phyloP scores from a whole-genome alignment of 2,329 filamentous ascomycete genomes.

The Bipolaris oryzae region DNA sequence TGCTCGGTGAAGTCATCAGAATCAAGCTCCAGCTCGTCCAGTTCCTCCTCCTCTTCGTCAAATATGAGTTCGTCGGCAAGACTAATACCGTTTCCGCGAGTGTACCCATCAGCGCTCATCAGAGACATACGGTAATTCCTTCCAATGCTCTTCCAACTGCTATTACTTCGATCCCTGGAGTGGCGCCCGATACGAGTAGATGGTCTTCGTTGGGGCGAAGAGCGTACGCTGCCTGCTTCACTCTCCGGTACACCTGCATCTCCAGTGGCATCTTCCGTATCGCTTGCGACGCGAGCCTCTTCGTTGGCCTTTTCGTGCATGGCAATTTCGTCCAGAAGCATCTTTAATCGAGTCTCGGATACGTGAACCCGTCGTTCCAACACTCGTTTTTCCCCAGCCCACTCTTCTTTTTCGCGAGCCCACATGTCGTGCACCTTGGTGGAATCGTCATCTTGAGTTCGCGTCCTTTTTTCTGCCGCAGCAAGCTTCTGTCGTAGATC shows the following conservation, averaged over 20 bases:
- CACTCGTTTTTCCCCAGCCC: slow-evolving; percentile 82
- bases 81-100: slow-evolving; percentile 71
- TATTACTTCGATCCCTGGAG: slow-evolving; percentile 63
- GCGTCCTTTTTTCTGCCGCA: slow-evolving; percentile 74
- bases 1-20: slow-evolving; percentile 63
- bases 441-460: slow-evolving; percentile 81
- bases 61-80: slow-evolving; percentile 91
- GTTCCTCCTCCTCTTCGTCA: slow-evolving; percentile 67
- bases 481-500: slow-evolving; percentile 83
- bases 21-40: slow-evolving; percentile 65
- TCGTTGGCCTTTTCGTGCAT: slow-evolving; percentile 62
- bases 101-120: slow-evolving; percentile 59
- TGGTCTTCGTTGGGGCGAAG: slow-evolving; percentile 56
- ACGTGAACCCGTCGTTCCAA: slow-evolving; percentile 86
- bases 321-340: slow-evolving; percentile 84
- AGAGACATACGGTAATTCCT: slow-evolving; percentile 73
- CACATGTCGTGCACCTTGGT: slow-evolving; percentile 79
- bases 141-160: slow-evolving; percentile 58
- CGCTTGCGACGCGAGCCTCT: slow-evolving; percentile 57
- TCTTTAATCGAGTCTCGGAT: slow-evolving; percentile 84
- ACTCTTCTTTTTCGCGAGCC: slow-evolving; percentile 81
- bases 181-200: slow-evolving; percentile 55
- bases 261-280: slow-evolving; percentile 65
- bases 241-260: slow-evolving; percentile 64
- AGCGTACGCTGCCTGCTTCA: slow-evolving; percentile 74